These are phyloP conservation scores for Podila epigama DNA, from an alignment of 192 early-diverging fungal species.

Conservation along the genomic window DNA sequence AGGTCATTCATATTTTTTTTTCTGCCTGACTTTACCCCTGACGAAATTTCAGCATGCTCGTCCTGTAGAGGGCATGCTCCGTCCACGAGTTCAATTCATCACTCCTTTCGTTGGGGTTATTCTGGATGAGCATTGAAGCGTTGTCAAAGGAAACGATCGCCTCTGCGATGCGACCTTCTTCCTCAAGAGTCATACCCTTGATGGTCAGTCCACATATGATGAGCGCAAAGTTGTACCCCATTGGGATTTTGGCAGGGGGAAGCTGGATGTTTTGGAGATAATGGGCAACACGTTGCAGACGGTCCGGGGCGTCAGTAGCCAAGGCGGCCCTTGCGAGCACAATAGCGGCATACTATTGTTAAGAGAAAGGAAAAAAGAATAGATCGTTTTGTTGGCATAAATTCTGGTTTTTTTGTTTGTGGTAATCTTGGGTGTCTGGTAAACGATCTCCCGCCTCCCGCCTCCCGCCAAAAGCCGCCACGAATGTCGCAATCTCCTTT, in stretches of 20 bases:
- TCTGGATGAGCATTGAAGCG: slow-evolving; percentile 50
- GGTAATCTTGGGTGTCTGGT: no score
- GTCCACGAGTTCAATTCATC: slow-evolving; percentile 72
- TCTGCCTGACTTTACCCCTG: slow-evolving; percentile 36
- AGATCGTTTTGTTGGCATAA: background rate
- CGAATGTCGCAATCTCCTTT: no score
- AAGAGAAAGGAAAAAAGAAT: background rate
- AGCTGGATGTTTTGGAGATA: slow-evolving; percentile 52
- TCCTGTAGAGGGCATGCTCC: slow-evolving; percentile 77
- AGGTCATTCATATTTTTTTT: no score
- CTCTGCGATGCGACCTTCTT: slow-evolving; percentile 48
- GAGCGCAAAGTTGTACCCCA: slow-evolving; percentile 71
- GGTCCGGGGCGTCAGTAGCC: slow-evolving; percentile 39
- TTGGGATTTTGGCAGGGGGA: slow-evolving; percentile 40
- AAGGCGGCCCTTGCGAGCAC: slow-evolving; percentile 37
- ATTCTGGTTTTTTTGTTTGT: no score
- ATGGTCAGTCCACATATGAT: slow-evolving; percentile 66
- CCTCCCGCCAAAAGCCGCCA: background rate
- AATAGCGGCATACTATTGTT: slow-evolving; percentile 40
- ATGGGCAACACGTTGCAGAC: slow-evolving; percentile 38
- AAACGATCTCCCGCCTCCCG: background rate
- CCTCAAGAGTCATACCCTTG: slow-evolving; percentile 64
- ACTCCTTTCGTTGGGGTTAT: slow-evolving; percentile 50
- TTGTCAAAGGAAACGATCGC: slow-evolving; percentile 64
- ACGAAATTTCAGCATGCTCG: slow-evolving; percentile 58